Conservation (phyloP, 75 land plant genomes). For the Pinus taeda region DNA sequence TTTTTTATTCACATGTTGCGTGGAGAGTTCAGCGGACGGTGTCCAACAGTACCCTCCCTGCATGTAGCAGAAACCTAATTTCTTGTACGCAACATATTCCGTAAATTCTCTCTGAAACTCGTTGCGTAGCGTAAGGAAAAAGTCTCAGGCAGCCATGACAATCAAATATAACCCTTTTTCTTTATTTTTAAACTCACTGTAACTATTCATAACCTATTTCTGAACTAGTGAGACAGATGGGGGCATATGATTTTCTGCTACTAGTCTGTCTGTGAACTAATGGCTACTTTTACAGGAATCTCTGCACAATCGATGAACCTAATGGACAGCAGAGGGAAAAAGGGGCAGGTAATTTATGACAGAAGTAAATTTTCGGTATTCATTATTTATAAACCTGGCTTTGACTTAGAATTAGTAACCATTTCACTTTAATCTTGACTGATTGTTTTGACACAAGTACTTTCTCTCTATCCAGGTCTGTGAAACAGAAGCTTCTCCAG, state of each 20-base stretch:
- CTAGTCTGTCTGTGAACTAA: neutral
- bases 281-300: neutral
- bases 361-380: neutral
- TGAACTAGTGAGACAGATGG: neutral
- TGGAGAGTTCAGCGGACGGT: too few species aligned
- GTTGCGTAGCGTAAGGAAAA: neutral
- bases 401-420: neutral
- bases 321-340: neutral
- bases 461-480: neutral
- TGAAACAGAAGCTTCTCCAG: neutral
- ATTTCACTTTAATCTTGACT: neutral
- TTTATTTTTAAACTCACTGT: neutral
- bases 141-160: too few species aligned
- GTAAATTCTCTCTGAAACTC: neutral
- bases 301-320: constrained; percentile 1
- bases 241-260: neutral
- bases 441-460: too few species aligned
- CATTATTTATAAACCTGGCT: neutral
- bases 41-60: too few species aligned
- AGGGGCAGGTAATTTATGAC: neutral
- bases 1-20: too few species aligned
- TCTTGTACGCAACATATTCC: too few species aligned
- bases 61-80: too few species aligned
- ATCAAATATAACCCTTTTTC: neutral
- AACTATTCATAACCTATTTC: neutral